Base-by-base conservation (phyloP, 305 asterid species). In the Solanum hybrid region DNA sequence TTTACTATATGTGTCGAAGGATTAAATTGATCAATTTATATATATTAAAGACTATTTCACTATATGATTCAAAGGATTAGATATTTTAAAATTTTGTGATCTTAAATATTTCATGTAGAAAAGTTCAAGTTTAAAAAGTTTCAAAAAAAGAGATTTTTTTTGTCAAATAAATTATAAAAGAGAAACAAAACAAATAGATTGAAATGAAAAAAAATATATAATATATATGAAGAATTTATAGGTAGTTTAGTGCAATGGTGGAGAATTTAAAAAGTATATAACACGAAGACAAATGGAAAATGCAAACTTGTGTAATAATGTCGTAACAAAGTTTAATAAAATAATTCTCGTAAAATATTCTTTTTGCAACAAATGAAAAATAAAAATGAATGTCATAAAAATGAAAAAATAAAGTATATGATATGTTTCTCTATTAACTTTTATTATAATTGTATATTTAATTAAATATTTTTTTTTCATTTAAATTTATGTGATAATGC, bases 131-230 rank as follows among this genome's bases (percentile, higher is more conserved):
- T 20, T 20, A 56, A 17, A 6, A 6, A 5, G 31, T 29, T 29
- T 29, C 31, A 29, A 29, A 3, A 29, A 29, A 29, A 29, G 31
- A 29, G 31, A 29, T 29, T 29, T 29, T 29, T 29, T 29, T 29
- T n/a, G 31, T 46, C 64, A 51, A 51, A 51, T 16, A 14, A 46
- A 5, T 51, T 5, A 0, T 4, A 1, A 0, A 12, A 46, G 6
- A 16, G 0, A 51, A 16, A 16, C 4, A 51, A 51, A n/a, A 51
- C 10, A 51, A 51, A 13, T 2, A 5, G 8, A 0, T 46, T 51
- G n/a, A 51, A 51, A 51, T 2, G 66, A 14, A 14, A 38, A 38
- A 42, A 12, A 4, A 40, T 3, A 0, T 5, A 46, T 46, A 46
- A 46, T 46, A 46, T 46, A 46, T 46, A 46, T 46, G 60, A 46